Conservation (phyloP, 805 yeast species). For the Yarrowia deformans region DNA sequence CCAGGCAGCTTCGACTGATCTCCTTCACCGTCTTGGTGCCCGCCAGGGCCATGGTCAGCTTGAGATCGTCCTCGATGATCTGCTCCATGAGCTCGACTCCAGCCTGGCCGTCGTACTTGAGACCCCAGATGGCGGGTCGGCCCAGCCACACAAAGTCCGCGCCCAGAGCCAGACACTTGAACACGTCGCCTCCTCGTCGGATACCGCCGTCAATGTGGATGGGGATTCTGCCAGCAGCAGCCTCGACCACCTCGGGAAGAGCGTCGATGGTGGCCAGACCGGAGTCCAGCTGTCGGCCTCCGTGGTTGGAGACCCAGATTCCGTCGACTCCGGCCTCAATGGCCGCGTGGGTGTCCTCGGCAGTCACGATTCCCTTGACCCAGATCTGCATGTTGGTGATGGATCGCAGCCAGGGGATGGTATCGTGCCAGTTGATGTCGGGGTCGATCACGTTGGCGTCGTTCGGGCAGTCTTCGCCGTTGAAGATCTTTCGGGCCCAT, state of each 20-base stretch:
- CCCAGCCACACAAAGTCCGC: conserved; percentile 74
- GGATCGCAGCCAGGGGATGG: conserved; percentile 48
- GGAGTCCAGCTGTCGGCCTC: conserved; percentile 75
- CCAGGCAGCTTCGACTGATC: conserved; percentile 40
- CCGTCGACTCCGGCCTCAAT: conserved; percentile 67
- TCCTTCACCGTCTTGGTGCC: conserved; percentile 43
- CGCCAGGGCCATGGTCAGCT: conserved; percentile 45
- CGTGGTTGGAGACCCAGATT: conserved; percentile 73
- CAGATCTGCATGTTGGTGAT: conserved; percentile 57
- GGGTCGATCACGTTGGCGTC: conserved; percentile 47
- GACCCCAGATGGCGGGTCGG: conserved; percentile 70
- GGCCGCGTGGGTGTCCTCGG: conserved; percentile 69
- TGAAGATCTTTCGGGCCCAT: conserved; percentile 41
- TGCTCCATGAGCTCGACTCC: conserved; percentile 57
- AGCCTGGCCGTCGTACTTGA: conserved; percentile 70
- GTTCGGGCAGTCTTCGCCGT: conserved; percentile 38
- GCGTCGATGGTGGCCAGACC: conserved; percentile 70
- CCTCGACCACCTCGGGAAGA: conserved; percentile 59
- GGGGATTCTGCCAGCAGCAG: conserved; percentile 57
- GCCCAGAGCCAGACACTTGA: conserved; percentile 73
- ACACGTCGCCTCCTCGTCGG: conserved; percentile 69
- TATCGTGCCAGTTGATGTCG: conserved; percentile 48
- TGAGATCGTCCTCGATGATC: conserved; percentile 46
- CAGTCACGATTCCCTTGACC: conserved; percentile 70
- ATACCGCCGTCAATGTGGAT: conserved; percentile 74